phyloP scores from a whole-genome alignment of 2,329 filamentous ascomycete species.

The Sporothrix inflata region DNA sequence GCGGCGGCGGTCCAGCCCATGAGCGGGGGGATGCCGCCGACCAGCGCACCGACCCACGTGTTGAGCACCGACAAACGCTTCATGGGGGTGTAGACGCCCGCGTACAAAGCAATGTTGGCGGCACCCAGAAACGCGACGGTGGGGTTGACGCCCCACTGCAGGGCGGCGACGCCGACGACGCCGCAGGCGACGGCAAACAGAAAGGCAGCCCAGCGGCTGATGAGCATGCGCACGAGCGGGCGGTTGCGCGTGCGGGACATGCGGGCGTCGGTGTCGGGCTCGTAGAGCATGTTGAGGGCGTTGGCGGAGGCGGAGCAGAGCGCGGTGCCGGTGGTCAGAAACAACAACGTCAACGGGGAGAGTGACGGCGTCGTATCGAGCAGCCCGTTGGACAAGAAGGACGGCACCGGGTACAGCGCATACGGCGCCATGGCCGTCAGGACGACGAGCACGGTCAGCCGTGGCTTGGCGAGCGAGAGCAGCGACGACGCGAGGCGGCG shows the following conservation, averaged over 20 bases:
- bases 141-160: conserved; percentile 91
- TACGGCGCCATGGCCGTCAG: conserved; percentile 90
- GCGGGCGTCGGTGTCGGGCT: conserved; percentile 83
- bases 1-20: conserved; percentile 99
- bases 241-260: conserved; percentile 94
- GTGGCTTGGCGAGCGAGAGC: conserved; percentile 92
- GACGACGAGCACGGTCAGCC: conserved; percentile 87
- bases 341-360: conserved; percentile 86
- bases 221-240: conserved; percentile 80
- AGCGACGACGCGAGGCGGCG: conserved; percentile 76
- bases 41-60: conserved; percentile 91
- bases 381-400: conserved; percentile 70
- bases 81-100: conserved; percentile 87
- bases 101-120: conserved; percentile 86
- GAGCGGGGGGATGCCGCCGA: conserved; percentile 89
- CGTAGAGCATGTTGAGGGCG: conserved; percentile 95
- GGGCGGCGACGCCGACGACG: conserved; percentile 66
- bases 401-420: conserved; percentile 88
- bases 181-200: conserved; percentile 79
- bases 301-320: conserved; percentile 91
- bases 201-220: conserved; percentile 71
- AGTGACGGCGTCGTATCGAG: conserved; percentile 68
- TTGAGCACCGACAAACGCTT: conserved; percentile 87
- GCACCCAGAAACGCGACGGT: conserved; percentile 86
- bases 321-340: conserved; percentile 86